Evolutionary conservation across 345 rosid genomes (phyloP).

Genomic region (Mercurialis annua): DNA sequence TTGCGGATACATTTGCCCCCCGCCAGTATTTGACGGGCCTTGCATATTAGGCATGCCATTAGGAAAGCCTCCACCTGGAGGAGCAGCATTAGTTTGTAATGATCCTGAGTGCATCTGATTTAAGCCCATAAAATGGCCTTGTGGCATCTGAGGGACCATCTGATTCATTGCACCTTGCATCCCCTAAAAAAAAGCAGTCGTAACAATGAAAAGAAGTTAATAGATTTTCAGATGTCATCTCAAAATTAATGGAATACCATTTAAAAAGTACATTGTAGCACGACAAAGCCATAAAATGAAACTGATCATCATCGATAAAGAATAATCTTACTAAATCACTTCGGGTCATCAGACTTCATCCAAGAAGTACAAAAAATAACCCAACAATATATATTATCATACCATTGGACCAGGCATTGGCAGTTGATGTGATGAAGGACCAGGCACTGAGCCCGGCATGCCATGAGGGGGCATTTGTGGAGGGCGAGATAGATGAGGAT

Average conservation of each 20-base stretch:
- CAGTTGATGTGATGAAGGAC: slow-evolving; percentile 54
- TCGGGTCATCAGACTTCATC: too few species aligned
- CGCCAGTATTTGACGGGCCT: slow-evolving; percentile 50
- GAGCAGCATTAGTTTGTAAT: slow-evolving; percentile 39
- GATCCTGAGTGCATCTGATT: slow-evolving; percentile 64
- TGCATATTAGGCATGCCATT: slow-evolving; percentile 71
- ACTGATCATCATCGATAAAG: not conserved
- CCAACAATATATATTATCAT: slow-evolving; percentile 20
- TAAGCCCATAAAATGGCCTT: slow-evolving; percentile 84
- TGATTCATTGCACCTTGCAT: slow-evolving; percentile 81
- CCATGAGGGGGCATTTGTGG: slow-evolving; percentile 79
- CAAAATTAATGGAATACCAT: not conserved
- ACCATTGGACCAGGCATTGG: slow-evolving; percentile 83
- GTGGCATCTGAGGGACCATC: slow-evolving; percentile 71
- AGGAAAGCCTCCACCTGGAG: slow-evolving; percentile 64
- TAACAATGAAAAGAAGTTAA: not conserved
- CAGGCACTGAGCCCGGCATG: slow-evolving; percentile 40
- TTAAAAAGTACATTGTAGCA: not conserved
- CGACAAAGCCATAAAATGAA: not conserved
- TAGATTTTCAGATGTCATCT: not conserved
- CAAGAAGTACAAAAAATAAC: not conserved
- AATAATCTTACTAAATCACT: too few species aligned
- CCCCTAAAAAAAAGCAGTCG: slow-evolving; percentile 40
- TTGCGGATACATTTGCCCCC: slow-evolving; percentile 70
- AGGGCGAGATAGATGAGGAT: slow-evolving; percentile 79